Conservation (phyloP, 805 yeast species). For the Candida maltosa region DNA sequence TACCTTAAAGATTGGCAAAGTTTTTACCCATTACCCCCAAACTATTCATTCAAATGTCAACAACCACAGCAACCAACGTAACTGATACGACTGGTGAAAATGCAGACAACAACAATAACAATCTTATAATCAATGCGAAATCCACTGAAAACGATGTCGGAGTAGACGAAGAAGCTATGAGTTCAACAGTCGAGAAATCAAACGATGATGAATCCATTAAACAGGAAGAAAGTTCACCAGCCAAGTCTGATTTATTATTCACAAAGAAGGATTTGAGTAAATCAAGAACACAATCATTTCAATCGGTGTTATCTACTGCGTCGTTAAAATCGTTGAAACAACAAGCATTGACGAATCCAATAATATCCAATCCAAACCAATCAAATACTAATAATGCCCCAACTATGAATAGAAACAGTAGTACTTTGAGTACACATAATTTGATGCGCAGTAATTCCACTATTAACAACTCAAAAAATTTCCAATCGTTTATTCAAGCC, state of each 20-base stretch:
- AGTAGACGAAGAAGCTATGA: too few relatives aligned
- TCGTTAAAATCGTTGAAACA: conserved; percentile 38
- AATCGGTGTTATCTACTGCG: conserved; percentile 42
- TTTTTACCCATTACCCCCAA: too few relatives aligned
- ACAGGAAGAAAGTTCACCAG: neutral
- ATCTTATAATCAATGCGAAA: too few relatives aligned
- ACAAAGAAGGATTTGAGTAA: conserved; percentile 36
- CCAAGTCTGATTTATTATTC: conserved; percentile 21
- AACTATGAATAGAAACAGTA: conserved; percentile 8
- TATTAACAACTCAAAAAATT: conserved; percentile 29
- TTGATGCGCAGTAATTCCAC: conserved; percentile 15
- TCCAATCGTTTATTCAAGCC: conserved; percentile 45
- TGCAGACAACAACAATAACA: too few relatives aligned
- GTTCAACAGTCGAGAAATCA: too few relatives aligned
- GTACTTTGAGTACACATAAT: conserved; percentile 6
- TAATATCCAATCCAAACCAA: conserved; percentile 8
- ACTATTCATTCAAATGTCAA: too few relatives aligned
- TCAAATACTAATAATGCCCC: conserved; percentile 1
- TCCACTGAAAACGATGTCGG: too few relatives aligned
- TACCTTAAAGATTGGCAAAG: too few relatives aligned
- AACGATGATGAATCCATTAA: neutral
- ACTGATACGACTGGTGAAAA: too few relatives aligned
- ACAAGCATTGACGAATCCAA: conserved; percentile 11
- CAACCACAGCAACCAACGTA: too few relatives aligned
- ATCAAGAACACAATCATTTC: conserved; percentile 41